Evolutionary conservation across 1,284 basidiomycete genomes (phyloP).

Genomic region (Apiotrichum porosum): DNA sequence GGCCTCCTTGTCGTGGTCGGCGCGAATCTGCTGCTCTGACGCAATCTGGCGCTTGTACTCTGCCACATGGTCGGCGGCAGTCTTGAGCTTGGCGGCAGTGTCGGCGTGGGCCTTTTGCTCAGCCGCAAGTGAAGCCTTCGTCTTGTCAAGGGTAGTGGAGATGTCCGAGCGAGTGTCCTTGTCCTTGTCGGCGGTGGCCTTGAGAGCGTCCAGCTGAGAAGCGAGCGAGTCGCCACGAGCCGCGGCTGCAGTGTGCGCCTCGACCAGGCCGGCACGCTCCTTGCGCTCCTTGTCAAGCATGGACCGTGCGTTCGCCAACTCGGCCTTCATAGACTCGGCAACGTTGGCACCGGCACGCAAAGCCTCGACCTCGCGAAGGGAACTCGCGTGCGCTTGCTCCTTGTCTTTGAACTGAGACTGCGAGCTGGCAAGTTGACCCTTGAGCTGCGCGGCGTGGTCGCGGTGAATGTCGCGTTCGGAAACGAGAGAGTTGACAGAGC

Average conservation of each 20-base stretch:
- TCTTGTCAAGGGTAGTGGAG: neutral
- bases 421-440: constrained; percentile 1
- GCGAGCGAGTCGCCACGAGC: constrained; percentile 6
- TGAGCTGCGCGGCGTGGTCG: neutral
- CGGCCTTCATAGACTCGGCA: constrained; percentile 9
- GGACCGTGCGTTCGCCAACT: constrained; percentile 6
- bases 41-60: neutral
- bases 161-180: neutral
- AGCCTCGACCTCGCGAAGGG: constrained; percentile 12
- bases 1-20: too few relatives aligned
- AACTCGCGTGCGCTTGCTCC: neutral
- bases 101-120: constrained; percentile 1
- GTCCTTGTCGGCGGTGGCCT: constrained; percentile 3
- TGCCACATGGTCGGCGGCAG: neutral
- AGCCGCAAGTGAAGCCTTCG: neutral
- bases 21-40: too few relatives aligned
- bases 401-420: constrained; percentile 2
- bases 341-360: constrained; percentile 19
- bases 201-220: constrained; percentile 4
- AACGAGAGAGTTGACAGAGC: neutral
- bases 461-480: constrained; percentile 4
- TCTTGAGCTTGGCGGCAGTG: neutral
- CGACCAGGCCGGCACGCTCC: constrained; percentile 3
- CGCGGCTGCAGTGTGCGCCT: neutral
- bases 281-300: constrained; percentile 4